Base-by-base conservation (phyloP, 352 stramenopile genomes). In the Globisporangium cylindrosporum region DNA sequence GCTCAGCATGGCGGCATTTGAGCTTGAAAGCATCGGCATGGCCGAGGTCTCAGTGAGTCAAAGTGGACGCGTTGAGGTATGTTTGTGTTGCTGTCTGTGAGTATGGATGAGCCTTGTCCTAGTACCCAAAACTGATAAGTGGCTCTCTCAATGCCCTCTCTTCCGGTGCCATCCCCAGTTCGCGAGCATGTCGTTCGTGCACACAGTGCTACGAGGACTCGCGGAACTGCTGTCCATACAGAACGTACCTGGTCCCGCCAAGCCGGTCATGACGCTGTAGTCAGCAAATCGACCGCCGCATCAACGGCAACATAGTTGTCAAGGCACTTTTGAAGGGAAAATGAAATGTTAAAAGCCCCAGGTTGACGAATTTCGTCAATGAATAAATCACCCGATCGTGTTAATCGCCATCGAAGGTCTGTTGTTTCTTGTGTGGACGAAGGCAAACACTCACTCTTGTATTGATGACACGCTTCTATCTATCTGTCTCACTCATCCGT, bases 1-100 rank as follows among this genome's bases (percentile, higher is more conserved):
- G 14, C 79, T 89, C 54, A 78, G 86, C 60, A 66, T 83, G 57
- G 73, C 79, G 27, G 74, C 71, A 15, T 89, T 87, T 66, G 71
- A 84, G 66, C 78, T 91, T 24, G 65, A 74, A 48, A 65, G 80
- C 36, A 68, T 91, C 43, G 68, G 76, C 49, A 78, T 88, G 79
- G 63, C 82, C 34, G 79, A 88, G 43, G 75, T 82, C 24, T 68
- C 74, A 9, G 59, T 83, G n/a, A 69, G 80, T 38, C 53, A 72
- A 34, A 64, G 75, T 27, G 82, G 82, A 66, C 64, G 71, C 55
- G 54, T 91, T 18, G 76, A 88, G 74, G 79, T 91, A 63, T 41
- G 34, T 55, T 32, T 32, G 15, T 51, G 59, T 69, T 20, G 22
- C 24, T 46, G 38, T 46, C 12, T 46, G 1, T 46, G 38, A 4